Evolutionary conservation across 2,329 filamentous ascomycete genomes (phyloP).

Genomic region (Sphaceloma murrayae): DNA sequence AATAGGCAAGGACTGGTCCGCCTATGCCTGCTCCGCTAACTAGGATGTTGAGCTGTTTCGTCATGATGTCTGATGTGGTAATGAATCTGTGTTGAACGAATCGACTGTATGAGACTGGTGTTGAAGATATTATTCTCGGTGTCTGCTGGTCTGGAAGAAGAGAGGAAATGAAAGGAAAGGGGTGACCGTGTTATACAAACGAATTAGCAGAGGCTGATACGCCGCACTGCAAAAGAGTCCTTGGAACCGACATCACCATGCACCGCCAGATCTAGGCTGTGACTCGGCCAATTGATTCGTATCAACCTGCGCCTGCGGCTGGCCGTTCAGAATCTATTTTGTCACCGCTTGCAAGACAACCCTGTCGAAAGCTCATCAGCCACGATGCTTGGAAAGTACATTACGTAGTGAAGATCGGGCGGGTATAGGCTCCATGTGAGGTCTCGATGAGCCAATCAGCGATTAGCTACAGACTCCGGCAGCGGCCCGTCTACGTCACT

Average conservation of each 20-base stretch:
- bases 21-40: conserved; percentile 34
- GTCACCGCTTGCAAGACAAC: background rate
- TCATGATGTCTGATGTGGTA: background rate
- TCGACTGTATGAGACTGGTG: background rate
- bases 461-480: too few species aligned
- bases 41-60: conserved; percentile 24
- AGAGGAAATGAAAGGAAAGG: background rate
- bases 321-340: background rate
- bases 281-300: conserved; percentile 1
- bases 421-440: background rate
- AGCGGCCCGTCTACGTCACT: background rate
- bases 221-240: conserved; percentile 2
- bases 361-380: conserved; percentile 1
- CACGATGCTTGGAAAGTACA: conserved; percentile 7
- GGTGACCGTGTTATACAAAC: conserved; percentile 1
- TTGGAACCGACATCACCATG: conserved; percentile 11
- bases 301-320: background rate
- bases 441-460: conserved; percentile 8
- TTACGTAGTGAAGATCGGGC: background rate
- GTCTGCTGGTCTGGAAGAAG: background rate
- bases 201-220: background rate
- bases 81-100: conserved; percentile 4
- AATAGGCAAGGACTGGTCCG: conserved; percentile 31
- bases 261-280: conserved; percentile 13
- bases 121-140: conserved; percentile 4